Conservation (phyloP, 495 filamentous ascomycete species). For the Aspergillus mulundensis region DNA sequence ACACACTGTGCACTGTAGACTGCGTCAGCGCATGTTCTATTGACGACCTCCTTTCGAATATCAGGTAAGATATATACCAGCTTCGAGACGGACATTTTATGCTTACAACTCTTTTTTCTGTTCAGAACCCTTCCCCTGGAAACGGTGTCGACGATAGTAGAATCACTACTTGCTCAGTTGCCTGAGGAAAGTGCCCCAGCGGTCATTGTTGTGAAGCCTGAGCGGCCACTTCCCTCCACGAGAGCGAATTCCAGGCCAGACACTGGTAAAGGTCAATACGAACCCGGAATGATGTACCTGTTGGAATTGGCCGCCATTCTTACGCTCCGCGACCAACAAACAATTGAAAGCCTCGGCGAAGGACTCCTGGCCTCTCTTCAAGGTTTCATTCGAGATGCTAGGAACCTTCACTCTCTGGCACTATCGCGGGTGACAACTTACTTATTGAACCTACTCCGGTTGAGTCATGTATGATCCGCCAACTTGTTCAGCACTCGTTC, state of each 20-base stretch:
- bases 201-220: constrained; percentile 84
- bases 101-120: constrained; percentile 9
- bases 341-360: constrained; percentile 68
- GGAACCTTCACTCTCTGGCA: constrained; percentile 71
- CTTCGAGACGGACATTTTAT: neutral
- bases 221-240: constrained; percentile 54
- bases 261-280: constrained; percentile 60
- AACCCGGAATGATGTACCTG: constrained; percentile 81
- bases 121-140: constrained; percentile 63
- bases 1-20: constrained; percentile 89
- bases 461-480: constrained; percentile 70
- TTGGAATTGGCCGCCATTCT: constrained; percentile 86
- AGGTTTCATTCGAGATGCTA: constrained; percentile 71
- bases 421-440: constrained; percentile 84
- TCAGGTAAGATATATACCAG: constrained; percentile 59
- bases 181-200: constrained; percentile 78
- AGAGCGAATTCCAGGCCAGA: constrained; percentile 48
- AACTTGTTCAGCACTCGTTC: neutral
- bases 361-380: constrained; percentile 75
- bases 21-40: constrained; percentile 88
- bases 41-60: constrained; percentile 75
- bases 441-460: constrained; percentile 73
- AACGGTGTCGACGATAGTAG: constrained; percentile 63
- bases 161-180: constrained; percentile 72
- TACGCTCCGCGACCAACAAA: constrained; percentile 69